A percentile compares a stretch with the other conserved stretches of the same genome.
These are phyloP conservation scores for Aspergillus nanangensis DNA, from an alignment of 495 filamentous ascomycete species.

Conservation along the genomic window DNA sequence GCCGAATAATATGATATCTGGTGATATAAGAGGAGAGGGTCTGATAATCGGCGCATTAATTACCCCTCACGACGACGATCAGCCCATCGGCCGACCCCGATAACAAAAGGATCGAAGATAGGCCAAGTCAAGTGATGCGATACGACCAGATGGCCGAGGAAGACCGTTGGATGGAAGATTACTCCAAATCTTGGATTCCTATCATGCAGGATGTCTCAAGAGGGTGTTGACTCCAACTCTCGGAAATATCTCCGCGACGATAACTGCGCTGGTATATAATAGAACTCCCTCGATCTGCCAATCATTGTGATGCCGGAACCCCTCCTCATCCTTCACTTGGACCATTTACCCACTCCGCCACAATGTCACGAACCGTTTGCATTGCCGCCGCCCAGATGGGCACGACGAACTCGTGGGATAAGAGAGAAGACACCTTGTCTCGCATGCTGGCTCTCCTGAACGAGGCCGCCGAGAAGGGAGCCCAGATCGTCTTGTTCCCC, in stretches of 20 bases:
- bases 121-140: background rate
- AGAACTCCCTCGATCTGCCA: background rate
- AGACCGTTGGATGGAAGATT: too few species aligned
- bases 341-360: constrained; percentile 3
- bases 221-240: too few species aligned
- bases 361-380: constrained; percentile 25
- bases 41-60: background rate
- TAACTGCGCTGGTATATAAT: background rate
- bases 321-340: background rate
- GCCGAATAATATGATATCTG: too few species aligned
- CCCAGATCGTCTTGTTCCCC: constrained; percentile 42
- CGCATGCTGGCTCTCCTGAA: constrained; percentile 40
- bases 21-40: too few species aligned
- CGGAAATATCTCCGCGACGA: constrained; percentile 4
- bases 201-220: too few species aligned
- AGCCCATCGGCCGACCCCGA: background rate
- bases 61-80: too few species aligned
- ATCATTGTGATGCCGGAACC: background rate
- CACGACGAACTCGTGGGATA: constrained; percentile 28
- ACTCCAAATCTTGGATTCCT: too few species aligned
- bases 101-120: background rate
- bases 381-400: constrained; percentile 44
- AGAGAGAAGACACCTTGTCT: constrained; percentile 27
- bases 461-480: constrained; percentile 27
- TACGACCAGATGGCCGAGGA: background rate